These are phyloP conservation scores for Blastobotrys aristatus DNA, from an alignment of 1,139 yeast species.

Conservation along the genomic window DNA sequence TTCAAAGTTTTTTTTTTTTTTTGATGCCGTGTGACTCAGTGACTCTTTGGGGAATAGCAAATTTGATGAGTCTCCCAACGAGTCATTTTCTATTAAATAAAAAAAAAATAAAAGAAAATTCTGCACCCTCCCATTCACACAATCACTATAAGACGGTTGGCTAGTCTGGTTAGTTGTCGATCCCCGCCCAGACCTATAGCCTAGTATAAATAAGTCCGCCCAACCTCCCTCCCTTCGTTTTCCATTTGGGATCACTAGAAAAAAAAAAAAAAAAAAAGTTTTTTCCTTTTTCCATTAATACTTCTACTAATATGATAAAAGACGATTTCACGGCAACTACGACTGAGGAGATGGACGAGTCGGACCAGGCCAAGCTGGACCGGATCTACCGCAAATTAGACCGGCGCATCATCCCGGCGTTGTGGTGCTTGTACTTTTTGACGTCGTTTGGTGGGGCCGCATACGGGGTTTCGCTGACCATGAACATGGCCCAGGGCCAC, in stretches of 20 bases:
- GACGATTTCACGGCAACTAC: background rate
- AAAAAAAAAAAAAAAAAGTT: background rate
- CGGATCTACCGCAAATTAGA: constrained; percentile 63
- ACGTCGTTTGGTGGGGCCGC: constrained; percentile 75
- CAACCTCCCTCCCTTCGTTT: no score
- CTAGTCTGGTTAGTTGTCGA: no score
- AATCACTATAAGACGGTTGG: no score
- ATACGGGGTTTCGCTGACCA: constrained; percentile 75
- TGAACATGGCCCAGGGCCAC: constrained; percentile 63
- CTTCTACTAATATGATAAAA: no score
- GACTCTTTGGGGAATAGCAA: background rate
- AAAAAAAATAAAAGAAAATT: background rate
- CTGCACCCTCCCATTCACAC: background rate
- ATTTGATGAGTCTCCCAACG: background rate
- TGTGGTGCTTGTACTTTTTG: constrained; percentile 75
- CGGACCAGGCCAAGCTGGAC: constrained; percentile 42
- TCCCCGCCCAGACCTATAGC: no score
- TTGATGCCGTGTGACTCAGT: background rate
- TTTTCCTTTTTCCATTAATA: background rate
- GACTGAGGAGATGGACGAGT: background rate
- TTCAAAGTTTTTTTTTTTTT: background rate
- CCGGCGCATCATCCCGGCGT: constrained; percentile 69
- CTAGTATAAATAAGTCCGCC: no score
- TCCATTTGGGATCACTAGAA: no score
- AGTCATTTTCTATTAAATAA: no score